phyloP scores from a whole-genome alignment of 2,329 filamentous ascomycete genomes.

The Fusarium albosuccineum region DNA sequence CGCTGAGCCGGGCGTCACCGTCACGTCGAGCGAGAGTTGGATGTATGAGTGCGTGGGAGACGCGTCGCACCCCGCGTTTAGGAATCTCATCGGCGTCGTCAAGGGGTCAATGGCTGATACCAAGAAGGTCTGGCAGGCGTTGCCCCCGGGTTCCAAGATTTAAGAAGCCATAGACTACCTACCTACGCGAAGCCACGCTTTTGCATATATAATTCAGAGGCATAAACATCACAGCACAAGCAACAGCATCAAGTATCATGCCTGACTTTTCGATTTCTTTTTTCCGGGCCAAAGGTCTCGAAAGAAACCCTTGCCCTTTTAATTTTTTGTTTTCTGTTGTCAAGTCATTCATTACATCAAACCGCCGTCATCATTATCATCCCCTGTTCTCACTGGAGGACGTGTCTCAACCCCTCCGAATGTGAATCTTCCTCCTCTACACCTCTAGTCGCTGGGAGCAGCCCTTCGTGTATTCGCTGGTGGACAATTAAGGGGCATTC shows the following conservation, averaged over 20 bases:
- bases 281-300: slow-evolving; percentile 6
- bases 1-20: slow-evolving; percentile 75
- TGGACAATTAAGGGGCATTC: not conserved
- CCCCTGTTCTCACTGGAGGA: slow-evolving; percentile 11
- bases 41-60: slow-evolving; percentile 92
- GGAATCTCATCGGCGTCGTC: slow-evolving; percentile 78
- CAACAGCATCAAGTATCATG: slow-evolving; percentile 11
- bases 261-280: slow-evolving; percentile 16
- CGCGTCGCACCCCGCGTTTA: slow-evolving; percentile 79
- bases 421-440: slow-evolving; percentile 35
- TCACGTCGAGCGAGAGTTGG: slow-evolving; percentile 91
- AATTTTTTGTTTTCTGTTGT: slow-evolving; percentile 5
- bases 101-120: slow-evolving; percentile 82
- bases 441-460: slow-evolving; percentile 14
- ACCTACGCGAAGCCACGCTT: too few relatives aligned
- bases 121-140: slow-evolving; percentile 72
- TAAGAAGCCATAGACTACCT: slow-evolving; percentile 42
- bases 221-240: slow-evolving; percentile 5
- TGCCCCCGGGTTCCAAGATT: slow-evolving; percentile 71
- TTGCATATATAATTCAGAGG: too few relatives aligned
- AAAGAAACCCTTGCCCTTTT: slow-evolving; percentile 12
- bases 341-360: slow-evolving; percentile 27
- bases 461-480: not conserved
- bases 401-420: slow-evolving; percentile 6
- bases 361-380: slow-evolving; percentile 27